Evolutionary conservation across 2,329 filamentous ascomycete species (phyloP).

Genomic region (Sporothrix inflata): DNA sequence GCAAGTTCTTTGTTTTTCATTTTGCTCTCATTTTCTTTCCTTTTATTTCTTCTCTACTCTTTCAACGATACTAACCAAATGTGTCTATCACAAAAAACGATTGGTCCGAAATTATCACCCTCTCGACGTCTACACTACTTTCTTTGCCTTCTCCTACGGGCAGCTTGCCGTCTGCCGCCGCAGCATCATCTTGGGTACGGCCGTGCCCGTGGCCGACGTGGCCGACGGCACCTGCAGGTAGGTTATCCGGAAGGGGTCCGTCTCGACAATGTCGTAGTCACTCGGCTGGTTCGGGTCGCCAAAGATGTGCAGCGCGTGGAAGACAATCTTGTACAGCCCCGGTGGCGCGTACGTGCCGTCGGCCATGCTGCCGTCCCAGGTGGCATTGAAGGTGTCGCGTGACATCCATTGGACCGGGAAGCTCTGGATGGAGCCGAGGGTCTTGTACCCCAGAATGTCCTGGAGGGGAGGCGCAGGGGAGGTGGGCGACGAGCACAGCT

Average conservation of each 20-base stretch:
- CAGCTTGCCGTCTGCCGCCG: not conserved
- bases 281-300: constrained; percentile 49
- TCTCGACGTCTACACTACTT: too few relatives aligned
- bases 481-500: constrained; percentile 35
- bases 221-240: constrained; percentile 40
- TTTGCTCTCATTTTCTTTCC: not conserved
- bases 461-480: not conserved
- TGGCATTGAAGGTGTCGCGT: constrained; percentile 38
- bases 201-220: not conserved
- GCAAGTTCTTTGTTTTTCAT: not conserved
- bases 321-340: constrained; percentile 54
- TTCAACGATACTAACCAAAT: not conserved
- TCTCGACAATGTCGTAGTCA: constrained; percentile 53
- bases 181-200: not conserved
- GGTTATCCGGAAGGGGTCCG: constrained; percentile 49
- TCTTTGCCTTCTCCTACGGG: not conserved
- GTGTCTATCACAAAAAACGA: too few relatives aligned
- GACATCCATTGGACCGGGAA: constrained; percentile 46
- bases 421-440: constrained; percentile 48
- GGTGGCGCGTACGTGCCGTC: constrained; percentile 53
- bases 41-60: not conserved
- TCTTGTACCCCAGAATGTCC: constrained; percentile 45
- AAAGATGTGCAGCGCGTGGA: constrained; percentile 56
- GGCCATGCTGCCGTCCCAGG: constrained; percentile 53
- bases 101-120: too few relatives aligned